Conservation (phyloP, 1,139 yeast genomes). For the Geotrichum restrictum region DNA sequence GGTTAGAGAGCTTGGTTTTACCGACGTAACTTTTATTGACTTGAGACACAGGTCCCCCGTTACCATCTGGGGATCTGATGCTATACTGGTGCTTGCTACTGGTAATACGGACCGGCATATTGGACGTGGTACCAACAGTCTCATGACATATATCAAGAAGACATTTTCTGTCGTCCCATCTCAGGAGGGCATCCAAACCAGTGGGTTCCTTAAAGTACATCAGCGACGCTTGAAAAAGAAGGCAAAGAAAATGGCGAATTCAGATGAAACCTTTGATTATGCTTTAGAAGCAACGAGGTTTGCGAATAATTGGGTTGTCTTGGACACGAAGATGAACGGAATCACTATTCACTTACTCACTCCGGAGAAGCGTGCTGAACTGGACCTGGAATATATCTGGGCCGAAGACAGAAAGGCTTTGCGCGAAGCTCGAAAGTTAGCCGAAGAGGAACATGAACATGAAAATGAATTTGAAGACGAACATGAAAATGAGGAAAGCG, state of each 20-base stretch:
- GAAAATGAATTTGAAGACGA: not conserved
- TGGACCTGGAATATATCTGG: slow-evolving; percentile 71
- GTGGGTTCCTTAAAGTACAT: slow-evolving; percentile 53
- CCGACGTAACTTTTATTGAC: slow-evolving; percentile 59
- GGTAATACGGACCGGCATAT: slow-evolving; percentile 79
- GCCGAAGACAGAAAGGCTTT: slow-evolving; percentile 38
- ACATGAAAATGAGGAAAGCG: no score
- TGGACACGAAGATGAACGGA: slow-evolving; percentile 61
- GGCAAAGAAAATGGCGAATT: slow-evolving; percentile 44
- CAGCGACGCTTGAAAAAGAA: slow-evolving; percentile 60
- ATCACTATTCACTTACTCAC: slow-evolving; percentile 72
- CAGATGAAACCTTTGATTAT: slow-evolving; percentile 24
- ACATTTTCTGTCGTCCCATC: slow-evolving; percentile 45
- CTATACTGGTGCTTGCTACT: slow-evolving; percentile 59
- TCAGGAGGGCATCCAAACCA: slow-evolving; percentile 69
- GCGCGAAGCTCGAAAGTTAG: slow-evolving; percentile 24
- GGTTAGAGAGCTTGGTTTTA: slow-evolving; percentile 60
- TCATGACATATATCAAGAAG: slow-evolving; percentile 48
- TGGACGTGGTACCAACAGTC: slow-evolving; percentile 62
- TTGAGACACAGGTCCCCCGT: slow-evolving; percentile 48
- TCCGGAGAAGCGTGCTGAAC: slow-evolving; percentile 56
- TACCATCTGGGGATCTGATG: slow-evolving; percentile 42
- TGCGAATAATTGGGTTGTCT: slow-evolving; percentile 74
- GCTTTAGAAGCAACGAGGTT: slow-evolving; percentile 31
- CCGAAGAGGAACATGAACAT: slow-evolving; percentile 8